Base-by-base conservation (phyloP, 129 eudicot species). In the Artemisia annua region DNA sequence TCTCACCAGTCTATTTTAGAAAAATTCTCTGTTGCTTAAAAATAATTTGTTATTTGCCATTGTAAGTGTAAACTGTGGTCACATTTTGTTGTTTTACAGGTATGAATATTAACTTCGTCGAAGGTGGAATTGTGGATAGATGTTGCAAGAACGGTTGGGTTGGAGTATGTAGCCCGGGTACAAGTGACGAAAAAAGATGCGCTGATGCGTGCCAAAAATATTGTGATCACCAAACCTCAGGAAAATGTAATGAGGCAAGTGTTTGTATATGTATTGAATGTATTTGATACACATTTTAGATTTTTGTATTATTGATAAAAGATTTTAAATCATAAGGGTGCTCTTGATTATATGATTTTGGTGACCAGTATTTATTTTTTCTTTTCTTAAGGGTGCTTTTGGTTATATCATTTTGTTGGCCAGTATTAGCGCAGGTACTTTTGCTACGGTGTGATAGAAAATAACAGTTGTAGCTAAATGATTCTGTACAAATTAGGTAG, bases 171-270 rank as follows among this genome's bases (percentile, higher is more conserved):
- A 26, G 19, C 28, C 48, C 67, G 18, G 67, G 48, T 7, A 62
- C 67, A 12, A 2, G 6, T 9, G 67, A 62, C 10, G 67, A 30
- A 0, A 1, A 62, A 62, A 62, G 3, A 62, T 62, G 67, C 32
- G 20, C 18, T 24, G 67, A 62, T 28, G 14, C 17, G 8, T 62
- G 67, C 32, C 35, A 62, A 62, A 62, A 3, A 30, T 1, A 30
- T 62, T 62, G 48, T 35, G 48, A 62, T 22, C 67, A 62, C 17
- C 18, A 12, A 28, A 62, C 20, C 4, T 22, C 44, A 28, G 67
- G 67, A 7, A 62, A 62, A 62, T 62, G 67, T 30, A 11, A 13
- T 62, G 17, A 62, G 39, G 46, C 46, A 39, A 62, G 30, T 62
- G 67, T 14, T 5, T 62, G 67, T 30, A 48, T 3, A 13, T 62